Conservation (phyloP, 1,284 basidiomycete species). For the Omphalotus olearius region DNA sequence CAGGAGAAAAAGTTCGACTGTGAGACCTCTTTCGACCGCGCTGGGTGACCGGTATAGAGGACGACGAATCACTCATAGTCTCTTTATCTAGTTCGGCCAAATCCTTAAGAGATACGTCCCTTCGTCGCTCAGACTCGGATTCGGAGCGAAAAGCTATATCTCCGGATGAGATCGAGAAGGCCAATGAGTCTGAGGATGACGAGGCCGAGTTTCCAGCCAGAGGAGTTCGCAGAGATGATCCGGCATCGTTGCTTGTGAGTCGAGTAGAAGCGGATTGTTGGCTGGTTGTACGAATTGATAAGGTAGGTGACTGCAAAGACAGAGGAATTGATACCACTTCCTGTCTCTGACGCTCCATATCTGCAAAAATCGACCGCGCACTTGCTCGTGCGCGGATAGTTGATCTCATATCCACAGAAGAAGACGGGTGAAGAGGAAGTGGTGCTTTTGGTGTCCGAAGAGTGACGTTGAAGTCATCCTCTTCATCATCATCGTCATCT, state of each 20-base stretch:
- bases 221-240: conserved; percentile 39
- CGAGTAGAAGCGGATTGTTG: conserved; percentile 29
- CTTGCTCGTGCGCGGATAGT: conserved; percentile 13
- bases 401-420: conserved; percentile 12
- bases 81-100: not conserved
- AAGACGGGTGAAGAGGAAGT: conserved; percentile 19
- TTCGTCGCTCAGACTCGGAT: conserved; percentile 29
- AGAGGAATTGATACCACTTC: conserved; percentile 1
- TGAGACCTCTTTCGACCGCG: conserved; percentile 8
- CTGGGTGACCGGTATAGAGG: not conserved
- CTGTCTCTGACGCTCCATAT: conserved; percentile 4
- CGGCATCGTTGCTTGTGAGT: conserved; percentile 41
- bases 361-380: conserved; percentile 11
- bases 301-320: not conserved
- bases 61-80: not conserved
- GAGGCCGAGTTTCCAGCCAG: conserved; percentile 21
- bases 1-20: conserved; percentile 7
- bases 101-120: conserved; percentile 24
- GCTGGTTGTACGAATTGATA: not conserved
- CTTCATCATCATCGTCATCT: conserved; percentile 37
- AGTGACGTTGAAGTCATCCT: conserved; percentile 63
- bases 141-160: conserved; percentile 24
- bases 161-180: not conserved
- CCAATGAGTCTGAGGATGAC: no score
- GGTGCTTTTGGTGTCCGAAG: conserved; percentile 51